Base-by-base conservation (phyloP, 106 monocot species). In the Agapanthus africanus region DNA sequence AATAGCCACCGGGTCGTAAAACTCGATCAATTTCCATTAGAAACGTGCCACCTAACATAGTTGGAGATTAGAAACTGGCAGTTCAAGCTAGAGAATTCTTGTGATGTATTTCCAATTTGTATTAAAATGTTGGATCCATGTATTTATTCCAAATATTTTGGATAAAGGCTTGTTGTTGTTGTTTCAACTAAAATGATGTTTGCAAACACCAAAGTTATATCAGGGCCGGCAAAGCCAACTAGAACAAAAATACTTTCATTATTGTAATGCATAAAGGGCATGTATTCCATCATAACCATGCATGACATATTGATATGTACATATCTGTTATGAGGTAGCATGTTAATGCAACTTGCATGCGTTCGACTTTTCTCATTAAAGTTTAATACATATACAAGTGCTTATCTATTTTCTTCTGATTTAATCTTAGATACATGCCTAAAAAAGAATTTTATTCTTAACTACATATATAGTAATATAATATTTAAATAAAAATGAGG, bases 21-120 rank as follows among this genome's bases (percentile, higher is more conserved):
- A 91, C 62, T n/a, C 91, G 71, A 64, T 91, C 87, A 66, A 91
- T 87, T 69, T 91, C 87, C 74, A 91, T 40, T 15, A 91, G 66
- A 70, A 79, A 84, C 7, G 75, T 69, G 37, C 90, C 90, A 75
- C 75, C 91, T 87, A n/a, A n/a, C n/a, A n/a, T n/a, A n/a, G n/a
- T n/a, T n/a, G n/a, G n/a, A n/a, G 52, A 52, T 52, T 52, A 56
- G 56, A 56, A 56, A 27, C 26, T 30, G 30, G 14, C 26, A 56
- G 28, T 28, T n/a, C n/a, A n/a, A n/a, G n/a, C n/a, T n/a, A n/a
- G n/a, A 30, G 3, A 56, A 56, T 11, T 56, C 28, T 11, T n/a
- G 1, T 7, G 18, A 28, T 30, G n/a, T 2, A 2, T 56, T 56
- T 28, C 28, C 3, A 30, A 11, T 28, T 56, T 56, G 26, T 11